Conservation (phyloP, 352 stramenopile species). For the Globisporangium apiculatum region DNA sequence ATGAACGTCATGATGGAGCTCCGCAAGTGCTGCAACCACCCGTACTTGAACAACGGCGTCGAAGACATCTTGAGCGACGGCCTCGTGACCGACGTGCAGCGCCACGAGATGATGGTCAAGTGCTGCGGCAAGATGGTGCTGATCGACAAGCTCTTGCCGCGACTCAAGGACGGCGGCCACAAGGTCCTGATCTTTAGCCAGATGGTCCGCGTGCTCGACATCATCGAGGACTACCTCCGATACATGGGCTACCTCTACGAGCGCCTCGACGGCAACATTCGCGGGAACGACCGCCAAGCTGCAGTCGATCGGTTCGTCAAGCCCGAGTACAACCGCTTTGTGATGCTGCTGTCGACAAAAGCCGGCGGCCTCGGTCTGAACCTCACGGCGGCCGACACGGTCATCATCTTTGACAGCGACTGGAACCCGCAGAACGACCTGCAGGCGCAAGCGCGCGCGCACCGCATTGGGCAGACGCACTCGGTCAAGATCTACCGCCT, state of each 20-base stretch:
- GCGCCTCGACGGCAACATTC: conserved; percentile 97
- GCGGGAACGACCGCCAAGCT: conserved; percentile 81
- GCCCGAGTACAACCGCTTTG: conserved; percentile 91
- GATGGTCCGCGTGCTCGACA: conserved; percentile 98
- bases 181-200: conserved; percentile 99
- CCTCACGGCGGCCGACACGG: conserved; percentile 91
- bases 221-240: conserved; percentile 98
- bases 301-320: conserved; percentile 87
- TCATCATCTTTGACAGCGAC: conserved; percentile 98
- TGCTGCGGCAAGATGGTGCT: conserved; percentile 99
- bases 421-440: conserved; percentile 98
- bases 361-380: conserved; percentile 94
- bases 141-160: conserved; percentile 98
- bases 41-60: conserved; percentile 91
- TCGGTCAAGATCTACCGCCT: conserved; percentile 88
- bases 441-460: conserved; percentile 89
- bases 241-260: conserved; percentile 92
- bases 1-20: conserved; percentile 93
- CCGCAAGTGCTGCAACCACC: conserved; percentile 89
- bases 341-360: conserved; percentile 98
- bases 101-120: conserved; percentile 94
- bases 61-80: conserved; percentile 84
- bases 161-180: conserved; percentile 95
- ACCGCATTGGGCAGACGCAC: conserved; percentile 90
- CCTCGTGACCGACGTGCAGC: conserved; percentile 57